Base-by-base conservation (phyloP, 371 early-diverging fungal species). In the Mucor racemosus region DNA sequence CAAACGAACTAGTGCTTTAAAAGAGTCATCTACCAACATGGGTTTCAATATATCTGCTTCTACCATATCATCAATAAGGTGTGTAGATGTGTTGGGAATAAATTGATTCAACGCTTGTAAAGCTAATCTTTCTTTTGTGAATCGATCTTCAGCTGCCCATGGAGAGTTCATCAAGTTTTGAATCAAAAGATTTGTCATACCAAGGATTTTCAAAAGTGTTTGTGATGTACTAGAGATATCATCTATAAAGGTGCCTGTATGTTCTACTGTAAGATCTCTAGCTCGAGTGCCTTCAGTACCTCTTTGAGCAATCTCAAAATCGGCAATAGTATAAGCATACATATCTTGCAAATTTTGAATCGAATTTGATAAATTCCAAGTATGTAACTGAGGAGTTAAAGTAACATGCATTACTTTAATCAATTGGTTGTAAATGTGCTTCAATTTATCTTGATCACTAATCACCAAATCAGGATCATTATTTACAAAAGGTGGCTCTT, bases 251-350 rank as follows among this genome's bases (percentile, higher is more conserved):
- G 89, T 88, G 3, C 79, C 82, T 0, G 82, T 79, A 39, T 80
- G 76, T 34, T 83, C 83, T 0, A 80, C 72, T 0, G 73, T 78
- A 7, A 78, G 41, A 21, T 83, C 83, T 11, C 76, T 67, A 9
- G 77, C 66, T 4, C 72, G 72, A 0, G 71, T 65, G 31, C 65
- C 66, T 41, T 75, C 69, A 13, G 61, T 63, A 3, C 91, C 90
- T 13, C 94, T 82, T 41, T 88, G 85, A 2, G 84, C 81, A 21
- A 91, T 83, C 72, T 92, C 94, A 7, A 90, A 79, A 40, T 86
- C 75, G 6, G 86, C 74, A 36, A 94, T 86, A 0, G 92, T 91
- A 68, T 91, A 90, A 0, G 86, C 82, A 57, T 76, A 79, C 79
- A 82, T 78, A 40, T 79, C 78, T 39, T 76, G 72, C 65, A 82